Conservation (phyloP, 108 stramenopile species). For the Nannochloropsis salina region DNA sequence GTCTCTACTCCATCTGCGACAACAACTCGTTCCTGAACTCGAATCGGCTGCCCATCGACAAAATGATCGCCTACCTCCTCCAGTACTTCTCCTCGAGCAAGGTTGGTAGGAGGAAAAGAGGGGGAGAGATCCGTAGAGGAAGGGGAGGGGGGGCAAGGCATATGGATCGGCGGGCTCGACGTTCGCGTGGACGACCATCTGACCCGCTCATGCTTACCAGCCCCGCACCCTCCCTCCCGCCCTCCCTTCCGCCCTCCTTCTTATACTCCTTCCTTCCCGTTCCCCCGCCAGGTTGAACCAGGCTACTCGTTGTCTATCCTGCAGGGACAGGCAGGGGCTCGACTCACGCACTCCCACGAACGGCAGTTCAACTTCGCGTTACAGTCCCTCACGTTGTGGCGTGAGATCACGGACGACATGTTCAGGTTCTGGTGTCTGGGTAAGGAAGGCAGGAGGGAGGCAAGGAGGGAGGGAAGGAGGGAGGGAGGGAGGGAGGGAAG, state of each 20-base stretch:
- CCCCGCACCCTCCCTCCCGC: not conserved
- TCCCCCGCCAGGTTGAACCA: conserved; percentile 13
- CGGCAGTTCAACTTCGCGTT: conserved; percentile 69
- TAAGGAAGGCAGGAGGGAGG: not conserved
- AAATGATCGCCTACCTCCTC: conserved; percentile 60
- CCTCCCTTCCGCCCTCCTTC: not conserved
- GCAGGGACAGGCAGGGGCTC: conserved; percentile 63
- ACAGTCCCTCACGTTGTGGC: conserved; percentile 68
- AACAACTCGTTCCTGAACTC: conserved; percentile 76
- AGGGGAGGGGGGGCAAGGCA: not conserved
- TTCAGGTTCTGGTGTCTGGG: conserved; percentile 68
- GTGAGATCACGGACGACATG: conserved; percentile 73
- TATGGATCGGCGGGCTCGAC: not conserved
- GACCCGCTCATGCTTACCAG: not conserved
- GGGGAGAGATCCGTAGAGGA: too few relatives aligned
- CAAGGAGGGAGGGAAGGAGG: not conserved
- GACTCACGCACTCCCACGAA: conserved; percentile 70
- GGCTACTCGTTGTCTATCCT: conserved; percentile 65
- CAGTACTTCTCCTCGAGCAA: conserved; percentile 56
- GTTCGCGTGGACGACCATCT: not conserved
- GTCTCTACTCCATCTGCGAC: conserved; percentile 71
- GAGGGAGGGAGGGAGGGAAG: not conserved
- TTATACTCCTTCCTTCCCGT: not conserved
- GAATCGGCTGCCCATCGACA: conserved; percentile 73
- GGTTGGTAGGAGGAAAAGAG: not conserved